phyloP scores from a whole-genome alignment of 2,329 filamentous ascomycete species.

The Talaromyces sp. region DNA sequence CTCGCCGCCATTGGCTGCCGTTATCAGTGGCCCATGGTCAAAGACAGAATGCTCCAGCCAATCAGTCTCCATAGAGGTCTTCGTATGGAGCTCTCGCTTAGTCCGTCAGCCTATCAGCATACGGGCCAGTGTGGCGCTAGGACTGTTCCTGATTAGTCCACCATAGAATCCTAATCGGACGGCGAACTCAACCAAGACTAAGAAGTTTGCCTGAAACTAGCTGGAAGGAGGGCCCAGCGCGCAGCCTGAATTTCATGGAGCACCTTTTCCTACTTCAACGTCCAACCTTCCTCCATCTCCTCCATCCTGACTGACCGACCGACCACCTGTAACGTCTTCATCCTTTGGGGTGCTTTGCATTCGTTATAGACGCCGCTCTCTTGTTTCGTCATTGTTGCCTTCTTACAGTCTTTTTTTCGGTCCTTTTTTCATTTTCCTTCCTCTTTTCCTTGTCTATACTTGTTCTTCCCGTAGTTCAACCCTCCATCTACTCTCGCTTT shows the following conservation, averaged over 20 bases:
- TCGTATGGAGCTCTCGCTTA: neutral
- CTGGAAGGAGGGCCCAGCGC: neutral
- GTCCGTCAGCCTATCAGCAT: neutral
- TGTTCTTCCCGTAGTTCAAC: neutral
- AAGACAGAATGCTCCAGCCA: neutral
- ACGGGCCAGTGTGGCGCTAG: neutral
- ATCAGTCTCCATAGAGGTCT: neutral
- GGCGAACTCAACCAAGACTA: neutral
- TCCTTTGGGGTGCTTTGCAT: slow-evolving; percentile 1
- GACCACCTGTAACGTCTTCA: neutral
- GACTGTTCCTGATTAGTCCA: slow-evolving; percentile 2
- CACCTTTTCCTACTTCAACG: neutral
- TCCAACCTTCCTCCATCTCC: neutral
- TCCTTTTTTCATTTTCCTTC: neutral
- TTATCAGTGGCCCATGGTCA: neutral
- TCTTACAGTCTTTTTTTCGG: neutral
- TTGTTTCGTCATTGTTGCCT: slow-evolving; percentile 2
- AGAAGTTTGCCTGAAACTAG: neutral
- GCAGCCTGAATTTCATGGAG: too few relatives aligned
- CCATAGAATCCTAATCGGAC: neutral
- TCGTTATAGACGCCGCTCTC: slow-evolving; percentile 11
- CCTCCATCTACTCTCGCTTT: neutral
- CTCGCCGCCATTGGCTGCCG: neutral
- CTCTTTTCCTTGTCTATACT: neutral
- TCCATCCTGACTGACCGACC: neutral